Evolutionary conservation across 257 asterid genomes (phyloP).

Genomic region (Lycium ferocissimum): DNA sequence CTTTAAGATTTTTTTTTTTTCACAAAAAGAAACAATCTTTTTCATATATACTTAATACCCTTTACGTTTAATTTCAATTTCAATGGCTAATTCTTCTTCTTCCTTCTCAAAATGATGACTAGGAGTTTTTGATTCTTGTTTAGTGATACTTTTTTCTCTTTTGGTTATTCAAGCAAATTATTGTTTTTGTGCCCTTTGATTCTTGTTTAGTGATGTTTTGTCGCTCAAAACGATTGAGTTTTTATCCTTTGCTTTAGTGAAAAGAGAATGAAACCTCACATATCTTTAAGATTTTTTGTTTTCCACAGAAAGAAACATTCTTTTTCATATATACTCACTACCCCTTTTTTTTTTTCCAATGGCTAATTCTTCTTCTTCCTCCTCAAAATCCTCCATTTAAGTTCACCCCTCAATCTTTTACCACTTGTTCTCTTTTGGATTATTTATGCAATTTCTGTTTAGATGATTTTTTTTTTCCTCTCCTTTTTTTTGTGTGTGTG

Average conservation of each 20-base stretch:
- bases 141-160: no score
- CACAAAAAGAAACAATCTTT: not conserved
- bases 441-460: not conserved
- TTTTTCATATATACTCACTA: not conserved
- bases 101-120: no score
- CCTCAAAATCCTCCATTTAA: no score
- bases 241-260: not conserved
- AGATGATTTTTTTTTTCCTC: not conserved
- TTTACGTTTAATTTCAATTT: conserved; percentile 31
- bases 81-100: conserved; percentile 55
- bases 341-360: conserved; percentile 40
- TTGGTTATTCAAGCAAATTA: no score
- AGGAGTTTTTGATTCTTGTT: no score
- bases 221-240: not conserved
- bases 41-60: not conserved
- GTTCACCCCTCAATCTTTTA: no score
- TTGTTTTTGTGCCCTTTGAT: no score
- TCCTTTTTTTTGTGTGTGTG: not conserved
- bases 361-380: conserved; percentile 43
- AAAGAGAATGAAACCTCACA: no score
- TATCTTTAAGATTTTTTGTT: not conserved
- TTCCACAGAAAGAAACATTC: not conserved
- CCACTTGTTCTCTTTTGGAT: not conserved
- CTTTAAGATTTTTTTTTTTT: not conserved
- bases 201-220: no score